phyloP scores from a whole-genome alignment of 441 rosid species.

The Mallotus repandus region DNA sequence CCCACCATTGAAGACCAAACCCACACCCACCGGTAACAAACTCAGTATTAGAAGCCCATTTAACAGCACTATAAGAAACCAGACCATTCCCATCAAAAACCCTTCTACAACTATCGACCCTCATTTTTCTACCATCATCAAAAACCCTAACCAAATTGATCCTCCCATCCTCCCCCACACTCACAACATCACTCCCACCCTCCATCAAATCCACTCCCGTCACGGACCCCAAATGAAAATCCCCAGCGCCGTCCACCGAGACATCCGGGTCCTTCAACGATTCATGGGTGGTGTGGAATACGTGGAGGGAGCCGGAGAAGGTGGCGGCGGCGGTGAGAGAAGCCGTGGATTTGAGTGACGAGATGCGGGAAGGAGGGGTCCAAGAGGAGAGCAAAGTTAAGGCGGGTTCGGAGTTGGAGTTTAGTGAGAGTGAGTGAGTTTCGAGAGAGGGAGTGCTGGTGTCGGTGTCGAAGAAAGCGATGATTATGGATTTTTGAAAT shows the following conservation, averaged over 20 bases:
- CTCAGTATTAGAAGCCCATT: constrained; percentile 83
- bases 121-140: constrained; percentile 22
- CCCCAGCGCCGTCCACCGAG: constrained; percentile 31
- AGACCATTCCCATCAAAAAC: constrained; percentile 71
- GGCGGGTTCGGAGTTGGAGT: constrained; percentile 32
- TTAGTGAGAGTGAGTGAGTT: constrained; percentile 41
- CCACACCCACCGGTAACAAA: constrained; percentile 88
- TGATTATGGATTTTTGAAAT: constrained; percentile 48
- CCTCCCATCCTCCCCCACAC: constrained; percentile 88
- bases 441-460: constrained; percentile 50
- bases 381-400: constrained; percentile 42
- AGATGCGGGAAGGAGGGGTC: constrained; percentile 62
- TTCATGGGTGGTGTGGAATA: constrained; percentile 36
- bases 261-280: constrained; percentile 24
- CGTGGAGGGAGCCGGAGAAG: constrained; percentile 55
- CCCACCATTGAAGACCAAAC: constrained; percentile 89
- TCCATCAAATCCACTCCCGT: constrained; percentile 68
- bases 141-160: constrained; percentile 68
- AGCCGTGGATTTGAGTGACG: constrained; percentile 48
- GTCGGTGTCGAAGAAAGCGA: constrained; percentile 57
- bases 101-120: constrained; percentile 37
- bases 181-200: constrained; percentile 55
- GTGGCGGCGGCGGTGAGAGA: constrained; percentile 62
- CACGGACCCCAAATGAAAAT: constrained; percentile 58
- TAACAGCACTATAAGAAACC: constrained; percentile 70